phyloP scores from a whole-genome alignment of 108 stramenopile genomes.

The Cyclotella atomus region DNA sequence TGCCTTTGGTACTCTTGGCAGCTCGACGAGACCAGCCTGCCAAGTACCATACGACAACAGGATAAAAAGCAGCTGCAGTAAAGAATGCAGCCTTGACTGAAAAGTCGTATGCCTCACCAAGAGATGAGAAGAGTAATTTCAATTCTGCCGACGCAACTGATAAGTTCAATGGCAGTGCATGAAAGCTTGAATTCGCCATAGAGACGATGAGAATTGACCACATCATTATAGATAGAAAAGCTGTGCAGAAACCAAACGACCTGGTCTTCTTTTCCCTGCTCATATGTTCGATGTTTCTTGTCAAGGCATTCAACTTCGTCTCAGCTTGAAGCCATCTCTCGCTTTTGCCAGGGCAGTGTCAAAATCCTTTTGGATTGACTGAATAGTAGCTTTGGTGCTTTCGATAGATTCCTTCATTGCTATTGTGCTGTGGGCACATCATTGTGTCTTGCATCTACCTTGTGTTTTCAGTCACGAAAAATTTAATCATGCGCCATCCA shows the following conservation, averaged over 20 bases:
- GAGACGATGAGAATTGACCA: no score
- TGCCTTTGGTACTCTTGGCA: no score
- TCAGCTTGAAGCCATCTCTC: background rate
- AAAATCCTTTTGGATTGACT: background rate
- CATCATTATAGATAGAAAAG: background rate
- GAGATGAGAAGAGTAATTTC: no score
- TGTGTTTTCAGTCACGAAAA: slow-evolving; percentile 2
- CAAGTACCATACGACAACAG: no score
- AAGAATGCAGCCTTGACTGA: no score
- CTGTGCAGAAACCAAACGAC: background rate
- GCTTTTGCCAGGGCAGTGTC: background rate
- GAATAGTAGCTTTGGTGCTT: background rate
- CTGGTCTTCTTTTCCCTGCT: background rate
- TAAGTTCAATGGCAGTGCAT: no score
- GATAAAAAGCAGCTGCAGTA: no score
- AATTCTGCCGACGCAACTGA: no score
- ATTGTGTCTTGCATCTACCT: background rate
- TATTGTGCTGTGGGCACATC: background rate
- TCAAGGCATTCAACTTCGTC: background rate
- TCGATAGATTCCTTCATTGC: slow-evolving; percentile 1
- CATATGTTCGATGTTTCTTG: background rate
- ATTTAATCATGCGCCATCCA: background rate
- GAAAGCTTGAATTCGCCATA: no score
- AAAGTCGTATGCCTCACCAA: no score
- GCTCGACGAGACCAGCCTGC: no score